These are phyloP conservation scores for Alternaria triticimaculans DNA, from an alignment of 2,329 filamentous ascomycete genomes.

Conservation along the genomic window DNA sequence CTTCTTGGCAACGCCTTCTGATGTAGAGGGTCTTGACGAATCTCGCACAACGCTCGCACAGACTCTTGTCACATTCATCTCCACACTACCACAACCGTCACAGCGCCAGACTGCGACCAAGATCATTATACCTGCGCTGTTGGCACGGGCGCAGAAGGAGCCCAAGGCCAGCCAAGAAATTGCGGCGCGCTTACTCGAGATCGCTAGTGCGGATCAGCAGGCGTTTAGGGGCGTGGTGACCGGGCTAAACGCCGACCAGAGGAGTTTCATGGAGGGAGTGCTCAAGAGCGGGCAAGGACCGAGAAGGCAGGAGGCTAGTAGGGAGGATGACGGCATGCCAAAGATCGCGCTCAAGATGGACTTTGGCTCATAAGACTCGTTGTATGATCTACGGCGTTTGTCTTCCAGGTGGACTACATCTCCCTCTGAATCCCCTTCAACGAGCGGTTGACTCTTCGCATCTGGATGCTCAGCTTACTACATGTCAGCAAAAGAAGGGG, in stretches of 20 bases:
- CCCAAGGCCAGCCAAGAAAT: constrained; percentile 68
- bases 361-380: constrained; percentile 59
- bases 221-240: constrained; percentile 78
- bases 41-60: constrained; percentile 74
- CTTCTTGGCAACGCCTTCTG: constrained; percentile 70
- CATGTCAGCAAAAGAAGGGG: neutral
- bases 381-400: neutral
- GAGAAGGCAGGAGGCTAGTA: constrained; percentile 57
- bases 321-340: constrained; percentile 65
- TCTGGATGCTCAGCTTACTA: neutral
- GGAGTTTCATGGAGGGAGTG: constrained; percentile 79
- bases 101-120: constrained; percentile 67
- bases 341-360: constrained; percentile 95
- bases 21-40: constrained; percentile 79
- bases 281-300: constrained; percentile 65
- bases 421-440: neutral
- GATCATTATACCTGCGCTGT: constrained; percentile 76
- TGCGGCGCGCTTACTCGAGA: constrained; percentile 76
- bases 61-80: constrained; percentile 76
- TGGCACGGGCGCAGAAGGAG: constrained; percentile 73
- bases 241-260: constrained; percentile 73
- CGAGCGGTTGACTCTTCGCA: neutral
- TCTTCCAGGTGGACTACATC: neutral
- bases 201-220: constrained; percentile 76
- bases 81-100: constrained; percentile 41